phyloP scores from a whole-genome alignment of 2,329 filamentous ascomycete species.

The Elsinoe perseae region DNA sequence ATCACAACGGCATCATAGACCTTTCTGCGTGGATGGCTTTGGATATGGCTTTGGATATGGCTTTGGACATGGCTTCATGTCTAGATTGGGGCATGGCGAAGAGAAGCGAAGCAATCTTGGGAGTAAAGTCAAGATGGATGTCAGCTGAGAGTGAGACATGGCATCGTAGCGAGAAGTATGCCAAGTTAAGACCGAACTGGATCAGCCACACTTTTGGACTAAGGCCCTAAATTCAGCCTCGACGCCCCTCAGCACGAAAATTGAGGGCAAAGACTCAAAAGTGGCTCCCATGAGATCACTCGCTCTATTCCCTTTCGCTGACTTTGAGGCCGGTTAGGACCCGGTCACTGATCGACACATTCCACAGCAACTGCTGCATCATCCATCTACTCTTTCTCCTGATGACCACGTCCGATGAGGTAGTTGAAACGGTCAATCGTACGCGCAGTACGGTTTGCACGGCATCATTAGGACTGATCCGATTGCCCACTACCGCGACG shows the following conservation, averaged over 20 bases:
- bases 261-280: neutral
- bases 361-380: neutral
- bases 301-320: too few species aligned
- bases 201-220: neutral
- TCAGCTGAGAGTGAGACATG: neutral
- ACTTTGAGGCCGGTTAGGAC: too few species aligned
- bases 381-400: conserved; percentile 1
- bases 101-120: neutral
- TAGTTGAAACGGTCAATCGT: conserved; percentile 1
- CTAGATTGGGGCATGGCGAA: neutral
- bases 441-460: neutral
- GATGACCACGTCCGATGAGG: conserved; percentile 8
- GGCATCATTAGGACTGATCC: neutral
- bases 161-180: neutral
- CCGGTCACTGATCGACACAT: neutral
- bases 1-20: conserved; percentile 3
- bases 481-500: too few species aligned
- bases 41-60: neutral
- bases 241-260: neutral
- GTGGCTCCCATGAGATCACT: neutral
- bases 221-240: neutral
- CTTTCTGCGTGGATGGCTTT: neutral
- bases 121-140: neutral
- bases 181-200: neutral
- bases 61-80: neutral